Evolutionary conservation across 2,329 filamentous ascomycete species (phyloP).

Genomic region (Cercospora brassicicola): DNA sequence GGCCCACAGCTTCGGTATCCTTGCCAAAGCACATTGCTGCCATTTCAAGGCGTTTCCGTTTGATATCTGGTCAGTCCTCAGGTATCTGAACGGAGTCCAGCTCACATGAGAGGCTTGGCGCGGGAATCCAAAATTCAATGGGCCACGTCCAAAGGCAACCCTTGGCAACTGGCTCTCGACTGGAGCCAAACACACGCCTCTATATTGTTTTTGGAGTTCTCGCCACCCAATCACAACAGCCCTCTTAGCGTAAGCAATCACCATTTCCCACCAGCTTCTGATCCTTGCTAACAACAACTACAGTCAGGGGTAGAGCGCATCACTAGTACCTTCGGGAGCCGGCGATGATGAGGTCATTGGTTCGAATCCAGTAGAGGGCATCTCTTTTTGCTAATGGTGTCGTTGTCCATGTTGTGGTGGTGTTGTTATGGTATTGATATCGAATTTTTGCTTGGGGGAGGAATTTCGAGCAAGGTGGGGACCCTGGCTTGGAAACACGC

Average conservation of each 20-base stretch:
- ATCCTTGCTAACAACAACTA: background rate
- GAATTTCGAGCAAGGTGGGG: background rate
- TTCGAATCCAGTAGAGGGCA: conserved; percentile 13
- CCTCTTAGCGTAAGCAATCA: conserved; percentile 5
- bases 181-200: background rate
- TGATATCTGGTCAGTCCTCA: background rate
- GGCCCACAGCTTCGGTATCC: background rate
- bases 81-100: background rate
- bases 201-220: background rate
- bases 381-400: background rate
- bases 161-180: too few relatives aligned
- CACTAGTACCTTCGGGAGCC: conserved; percentile 1
- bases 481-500: background rate
- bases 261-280: background rate
- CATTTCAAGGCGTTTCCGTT: background rate
- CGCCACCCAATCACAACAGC: background rate
- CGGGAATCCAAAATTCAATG: background rate
- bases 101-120: background rate
- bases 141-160: background rate
- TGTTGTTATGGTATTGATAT: background rate
- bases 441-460: background rate
- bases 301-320: conserved; percentile 13
- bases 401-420: background rate
- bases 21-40: background rate
- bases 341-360: conserved; percentile 15